Percentiles rank a stretch among this genome's conserved stretches.
These are phyloP conservation scores for Neurospora sp. DNA, from an alignment of 495 filamentous ascomycete species.

Conservation along the genomic window DNA sequence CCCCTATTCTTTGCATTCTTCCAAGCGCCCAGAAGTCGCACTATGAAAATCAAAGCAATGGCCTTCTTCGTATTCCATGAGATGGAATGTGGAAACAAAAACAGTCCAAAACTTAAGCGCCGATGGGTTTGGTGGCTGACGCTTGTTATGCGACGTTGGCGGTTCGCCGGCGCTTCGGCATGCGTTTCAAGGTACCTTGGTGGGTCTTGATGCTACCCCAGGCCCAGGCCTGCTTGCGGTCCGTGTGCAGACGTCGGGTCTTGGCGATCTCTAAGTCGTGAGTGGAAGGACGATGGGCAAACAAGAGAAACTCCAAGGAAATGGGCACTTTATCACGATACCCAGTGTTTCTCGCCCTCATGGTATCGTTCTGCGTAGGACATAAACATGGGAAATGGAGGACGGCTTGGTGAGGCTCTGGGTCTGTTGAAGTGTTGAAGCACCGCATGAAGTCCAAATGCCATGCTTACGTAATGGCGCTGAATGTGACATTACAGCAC, in stretches of 20 bases:
- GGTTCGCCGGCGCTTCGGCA: neutral
- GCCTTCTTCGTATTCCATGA: neutral
- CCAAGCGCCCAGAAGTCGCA: slow-evolving; percentile 7
- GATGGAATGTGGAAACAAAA: neutral
- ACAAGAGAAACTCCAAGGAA: neutral
- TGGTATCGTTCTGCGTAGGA: too few species aligned
- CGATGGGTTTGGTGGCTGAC: neutral
- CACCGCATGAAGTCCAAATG: neutral
- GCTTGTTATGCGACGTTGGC: neutral
- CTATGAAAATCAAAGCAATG: neutral
- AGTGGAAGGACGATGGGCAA: neutral
- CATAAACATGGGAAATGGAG: neutral
- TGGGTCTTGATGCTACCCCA: neutral
- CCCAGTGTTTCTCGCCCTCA: neutral
- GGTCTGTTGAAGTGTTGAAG: neutral
- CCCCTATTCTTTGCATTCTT: neutral
- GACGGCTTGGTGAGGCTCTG: neutral
- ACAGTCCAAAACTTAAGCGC: neutral
- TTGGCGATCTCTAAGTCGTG: neutral
- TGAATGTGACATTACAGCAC: neutral
- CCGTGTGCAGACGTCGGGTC: neutral
- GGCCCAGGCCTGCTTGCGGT: neutral
- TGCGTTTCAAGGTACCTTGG: neutral
- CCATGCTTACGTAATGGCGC: neutral
- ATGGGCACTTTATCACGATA: neutral